phyloP scores from a whole-genome alignment of 2,329 filamentous ascomycete genomes.

The Diaporthe caulivora region DNA sequence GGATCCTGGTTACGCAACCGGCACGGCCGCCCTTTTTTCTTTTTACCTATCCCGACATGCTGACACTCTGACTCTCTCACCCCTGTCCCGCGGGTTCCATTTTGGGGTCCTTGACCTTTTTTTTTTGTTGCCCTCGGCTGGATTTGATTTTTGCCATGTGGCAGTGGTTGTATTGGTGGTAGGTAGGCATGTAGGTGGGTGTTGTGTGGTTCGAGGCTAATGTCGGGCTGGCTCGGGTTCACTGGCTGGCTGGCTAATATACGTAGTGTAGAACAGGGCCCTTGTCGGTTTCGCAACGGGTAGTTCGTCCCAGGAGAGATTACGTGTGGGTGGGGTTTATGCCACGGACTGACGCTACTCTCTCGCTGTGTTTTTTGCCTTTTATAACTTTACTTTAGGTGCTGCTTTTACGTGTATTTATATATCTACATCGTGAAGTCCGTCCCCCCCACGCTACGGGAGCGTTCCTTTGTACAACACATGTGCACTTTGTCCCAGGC shows the following conservation, averaged over 20 bases:
- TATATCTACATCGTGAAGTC: constrained; percentile 13
- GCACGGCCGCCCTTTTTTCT: too few relatives aligned
- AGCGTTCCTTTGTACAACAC: constrained; percentile 10
- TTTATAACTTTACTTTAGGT: neutral
- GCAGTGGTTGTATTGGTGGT: too few relatives aligned
- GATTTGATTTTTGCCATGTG: neutral
- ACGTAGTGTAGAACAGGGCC: neutral
- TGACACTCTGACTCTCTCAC: neutral
- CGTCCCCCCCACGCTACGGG: constrained; percentile 22
- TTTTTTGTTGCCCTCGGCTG: neutral
- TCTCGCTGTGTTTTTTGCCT: neutral
- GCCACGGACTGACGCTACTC: constrained; percentile 23
- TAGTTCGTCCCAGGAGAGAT: constrained; percentile 15
- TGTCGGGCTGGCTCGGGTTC: neutral
- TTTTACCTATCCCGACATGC: neutral
- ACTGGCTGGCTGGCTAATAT: too few relatives aligned
- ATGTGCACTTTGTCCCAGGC: too few relatives aligned
- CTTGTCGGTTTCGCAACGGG: constrained; percentile 9
- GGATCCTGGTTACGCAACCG: neutral
- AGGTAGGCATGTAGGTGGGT: too few relatives aligned
- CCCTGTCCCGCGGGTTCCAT: neutral
- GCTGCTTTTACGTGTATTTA: neutral
- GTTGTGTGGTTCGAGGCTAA: constrained; percentile 2
- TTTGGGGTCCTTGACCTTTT: neutral
- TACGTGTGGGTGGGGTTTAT: constrained; percentile 17